These are phyloP conservation scores for Medicago arabica DNA, from an alignment of 306 rosid species.

Conservation along the genomic window DNA sequence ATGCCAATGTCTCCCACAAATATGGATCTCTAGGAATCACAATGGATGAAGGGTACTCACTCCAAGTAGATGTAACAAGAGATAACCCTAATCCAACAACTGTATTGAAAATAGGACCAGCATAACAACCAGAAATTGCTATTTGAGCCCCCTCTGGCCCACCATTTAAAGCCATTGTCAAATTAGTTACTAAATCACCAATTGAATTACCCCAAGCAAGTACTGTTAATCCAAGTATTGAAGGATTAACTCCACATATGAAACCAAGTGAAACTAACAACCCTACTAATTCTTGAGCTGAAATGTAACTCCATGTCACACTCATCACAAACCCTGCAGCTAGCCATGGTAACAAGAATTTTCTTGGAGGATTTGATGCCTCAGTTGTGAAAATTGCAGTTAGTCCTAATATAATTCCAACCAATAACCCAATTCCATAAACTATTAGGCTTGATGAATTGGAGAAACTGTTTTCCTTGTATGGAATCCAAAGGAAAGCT, in stretches of 20 bases:
- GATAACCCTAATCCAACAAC: conserved; percentile 60
- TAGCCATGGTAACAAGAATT: conserved; percentile 55
- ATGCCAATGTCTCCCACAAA: conserved; percentile 55
- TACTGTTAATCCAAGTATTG: conserved; percentile 77
- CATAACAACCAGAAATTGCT: conserved; percentile 67
- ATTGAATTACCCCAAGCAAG: conserved; percentile 98
- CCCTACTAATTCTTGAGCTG: conserved; percentile 59
- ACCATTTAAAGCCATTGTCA: conserved; percentile 57
- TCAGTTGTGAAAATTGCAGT: conserved; percentile 45
- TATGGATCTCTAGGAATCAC: conserved; percentile 55
- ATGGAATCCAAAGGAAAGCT: conserved; percentile 39
- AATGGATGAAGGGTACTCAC: conserved; percentile 49
- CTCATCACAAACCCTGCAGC: conserved; percentile 64
- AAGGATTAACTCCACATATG: conserved; percentile 77
- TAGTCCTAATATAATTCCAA: conserved; percentile 48
- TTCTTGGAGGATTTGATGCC: conserved; percentile 51
- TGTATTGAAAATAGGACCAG: conserved; percentile 60
- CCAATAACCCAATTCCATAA: conserved; percentile 49
- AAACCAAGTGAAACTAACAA: conserved; percentile 61
- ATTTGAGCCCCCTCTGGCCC: conserved; percentile 59
- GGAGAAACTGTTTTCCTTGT: conserved; percentile 9
- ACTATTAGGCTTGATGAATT: conserved; percentile 40
- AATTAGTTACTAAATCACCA: conserved; percentile 57
- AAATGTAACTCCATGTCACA: conserved; percentile 63
- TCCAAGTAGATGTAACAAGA: conserved; percentile 49